Conservation (phyloP, 306 rosid genomes). For the Dryas octopetala region DNA sequence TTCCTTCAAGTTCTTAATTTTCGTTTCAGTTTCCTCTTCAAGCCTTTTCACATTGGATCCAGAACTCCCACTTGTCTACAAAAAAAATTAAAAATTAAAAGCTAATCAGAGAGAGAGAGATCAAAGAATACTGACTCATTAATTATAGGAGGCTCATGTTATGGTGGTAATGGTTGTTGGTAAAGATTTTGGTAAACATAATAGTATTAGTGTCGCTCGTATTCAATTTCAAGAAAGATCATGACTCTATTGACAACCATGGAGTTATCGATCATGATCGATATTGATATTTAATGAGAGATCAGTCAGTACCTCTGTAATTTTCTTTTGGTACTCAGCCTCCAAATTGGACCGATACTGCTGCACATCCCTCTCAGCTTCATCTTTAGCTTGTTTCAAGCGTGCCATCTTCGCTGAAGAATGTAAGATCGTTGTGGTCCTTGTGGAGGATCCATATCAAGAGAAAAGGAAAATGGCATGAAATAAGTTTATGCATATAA, state of each 20-base stretch:
- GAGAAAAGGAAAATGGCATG: neutral
- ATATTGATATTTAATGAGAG: too few species aligned
- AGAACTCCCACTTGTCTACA: conserved; percentile 52
- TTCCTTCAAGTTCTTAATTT: conserved; percentile 46
- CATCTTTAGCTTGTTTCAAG: conserved; percentile 74
- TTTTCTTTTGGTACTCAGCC: conserved; percentile 57
- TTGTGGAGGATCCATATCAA: neutral
- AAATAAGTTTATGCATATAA: neutral
- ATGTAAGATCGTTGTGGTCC: conserved; percentile 6
- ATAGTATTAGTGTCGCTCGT: too few species aligned
- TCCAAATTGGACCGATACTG: conserved; percentile 59
- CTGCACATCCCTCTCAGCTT: conserved; percentile 65
- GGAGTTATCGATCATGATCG: neutral
- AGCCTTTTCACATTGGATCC: conserved; percentile 62
- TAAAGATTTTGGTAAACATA: too few species aligned
- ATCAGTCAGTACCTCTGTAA: conserved; percentile 47
- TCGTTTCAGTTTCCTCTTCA: conserved; percentile 62
- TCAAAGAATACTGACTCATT: neutral
- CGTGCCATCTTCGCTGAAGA: conserved; percentile 55
- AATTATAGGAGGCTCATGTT: neutral
- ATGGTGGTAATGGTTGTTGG: neutral
- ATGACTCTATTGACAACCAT: neutral
- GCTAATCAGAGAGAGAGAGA: neutral
- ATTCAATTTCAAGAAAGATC: neutral
- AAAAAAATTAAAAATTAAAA: neutral